phyloP scores from a whole-genome alignment of 1,139 yeast species.

The Candida freyschussii region DNA sequence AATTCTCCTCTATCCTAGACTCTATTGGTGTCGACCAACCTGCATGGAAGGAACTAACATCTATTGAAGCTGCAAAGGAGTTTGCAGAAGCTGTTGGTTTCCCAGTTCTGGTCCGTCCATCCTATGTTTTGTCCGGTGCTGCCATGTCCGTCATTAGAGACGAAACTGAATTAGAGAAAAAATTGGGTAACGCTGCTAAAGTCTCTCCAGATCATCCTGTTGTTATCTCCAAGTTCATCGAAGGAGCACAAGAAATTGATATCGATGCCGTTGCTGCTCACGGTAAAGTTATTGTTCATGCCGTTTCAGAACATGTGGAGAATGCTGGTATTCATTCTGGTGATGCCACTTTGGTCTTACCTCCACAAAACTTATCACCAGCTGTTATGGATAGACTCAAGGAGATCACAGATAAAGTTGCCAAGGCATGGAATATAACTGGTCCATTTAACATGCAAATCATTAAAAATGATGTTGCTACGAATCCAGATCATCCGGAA shows the following conservation, averaged over 20 bases:
- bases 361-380: slow-evolving; percentile 74
- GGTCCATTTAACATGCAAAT: slow-evolving; percentile 99
- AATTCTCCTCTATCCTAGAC: slow-evolving; percentile 91
- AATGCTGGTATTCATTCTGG: slow-evolving; percentile 99
- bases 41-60: slow-evolving; percentile 92
- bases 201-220: slow-evolving; percentile 93
- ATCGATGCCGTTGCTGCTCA: slow-evolving; percentile 92
- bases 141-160: slow-evolving; percentile 93
- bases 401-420: slow-evolving; percentile 87
- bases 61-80: slow-evolving; percentile 75
- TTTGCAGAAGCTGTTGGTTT: slow-evolving; percentile 86
- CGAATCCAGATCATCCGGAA: slow-evolving; percentile 39
- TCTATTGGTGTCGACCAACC: slow-evolving; percentile 94
- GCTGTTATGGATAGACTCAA: slow-evolving; percentile 58
- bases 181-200: slow-evolving; percentile 81
- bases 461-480: slow-evolving; percentile 58
- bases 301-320: slow-evolving; percentile 96
- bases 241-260: slow-evolving; percentile 95
- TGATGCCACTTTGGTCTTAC: slow-evolving; percentile 92
- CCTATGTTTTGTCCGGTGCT: slow-evolving; percentile 96
- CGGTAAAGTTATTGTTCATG: slow-evolving; percentile 88
- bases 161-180: slow-evolving; percentile 71
- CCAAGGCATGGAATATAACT: slow-evolving; percentile 88
- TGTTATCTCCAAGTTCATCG: slow-evolving; percentile 91
- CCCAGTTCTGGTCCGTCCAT: slow-evolving; percentile 97